phyloP scores from a whole-genome alignment of 257 asterid genomes.

The Fraxinus pennsylvanica region DNA sequence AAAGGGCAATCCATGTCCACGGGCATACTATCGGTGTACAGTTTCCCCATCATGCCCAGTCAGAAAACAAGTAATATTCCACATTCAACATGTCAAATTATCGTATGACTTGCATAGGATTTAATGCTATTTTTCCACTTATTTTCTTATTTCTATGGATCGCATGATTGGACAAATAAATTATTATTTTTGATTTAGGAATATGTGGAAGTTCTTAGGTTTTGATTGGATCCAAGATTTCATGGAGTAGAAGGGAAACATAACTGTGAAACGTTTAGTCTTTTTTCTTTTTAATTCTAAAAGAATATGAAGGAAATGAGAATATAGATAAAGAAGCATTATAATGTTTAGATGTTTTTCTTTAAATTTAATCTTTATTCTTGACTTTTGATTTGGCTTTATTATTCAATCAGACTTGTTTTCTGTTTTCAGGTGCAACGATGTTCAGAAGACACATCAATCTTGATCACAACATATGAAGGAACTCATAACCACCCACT shows the following conservation, averaged over 20 bases:
- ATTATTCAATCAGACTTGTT: neutral
- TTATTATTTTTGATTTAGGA: neutral
- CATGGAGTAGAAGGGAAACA: neutral
- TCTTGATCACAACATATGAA: conserved; percentile 85
- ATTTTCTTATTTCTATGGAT: neutral
- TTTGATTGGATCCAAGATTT: neutral
- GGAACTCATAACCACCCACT: conserved; percentile 91
- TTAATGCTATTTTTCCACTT: neutral
- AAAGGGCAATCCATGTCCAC: conserved; percentile 86
- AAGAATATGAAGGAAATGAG: neutral
- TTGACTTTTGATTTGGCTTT: neutral
- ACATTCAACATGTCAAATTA: neutral
- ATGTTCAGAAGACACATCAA: conserved; percentile 68
- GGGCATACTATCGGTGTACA: conserved; percentile 92
- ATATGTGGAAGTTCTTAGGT: neutral
- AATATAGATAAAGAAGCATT: neutral
- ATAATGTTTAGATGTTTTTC: neutral
- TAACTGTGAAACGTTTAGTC: neutral
- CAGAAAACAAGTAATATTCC: conserved; percentile 64
- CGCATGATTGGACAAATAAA: neutral
- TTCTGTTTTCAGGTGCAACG: conserved; percentile 64
- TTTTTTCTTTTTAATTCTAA: neutral
- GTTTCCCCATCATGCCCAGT: conserved; percentile 79
- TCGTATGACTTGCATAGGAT: neutral
- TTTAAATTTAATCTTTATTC: neutral